Conservation (phyloP, 1,284 basidiomycete species). For the Sphaerobolus stellatus region DNA sequence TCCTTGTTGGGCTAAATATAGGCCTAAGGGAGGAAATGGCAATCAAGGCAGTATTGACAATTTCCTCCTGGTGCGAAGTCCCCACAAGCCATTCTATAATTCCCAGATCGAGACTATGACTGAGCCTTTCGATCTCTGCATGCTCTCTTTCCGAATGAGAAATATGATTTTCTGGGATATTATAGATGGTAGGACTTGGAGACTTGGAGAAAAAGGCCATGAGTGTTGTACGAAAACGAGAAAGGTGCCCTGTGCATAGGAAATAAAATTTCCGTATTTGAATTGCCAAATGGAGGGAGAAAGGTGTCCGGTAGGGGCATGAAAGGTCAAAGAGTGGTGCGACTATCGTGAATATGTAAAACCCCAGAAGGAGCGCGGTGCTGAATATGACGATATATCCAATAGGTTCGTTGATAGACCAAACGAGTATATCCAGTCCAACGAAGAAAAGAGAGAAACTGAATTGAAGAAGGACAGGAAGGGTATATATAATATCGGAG, state of each 20-base stretch:
- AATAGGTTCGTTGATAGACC: constrained; percentile 1
- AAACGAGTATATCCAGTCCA: constrained; percentile 24
- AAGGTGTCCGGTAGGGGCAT: constrained; percentile 9
- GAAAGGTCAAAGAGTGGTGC: constrained; percentile 8
- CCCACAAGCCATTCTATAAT: constrained; percentile 6
- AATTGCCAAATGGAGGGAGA: constrained; percentile 1
- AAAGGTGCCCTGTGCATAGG: too few species aligned
- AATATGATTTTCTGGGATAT: not conserved
- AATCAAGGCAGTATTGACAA: constrained; percentile 8
- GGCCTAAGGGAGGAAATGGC: constrained; percentile 1
- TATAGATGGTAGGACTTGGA: not conserved
- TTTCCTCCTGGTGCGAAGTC: not conserved
- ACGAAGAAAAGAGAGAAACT: constrained; percentile 25
- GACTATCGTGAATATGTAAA: not conserved
- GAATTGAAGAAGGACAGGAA: constrained; percentile 22
- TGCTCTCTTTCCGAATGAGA: not conserved
- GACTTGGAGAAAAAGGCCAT: too few species aligned
- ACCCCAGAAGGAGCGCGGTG: constrained; percentile 3
- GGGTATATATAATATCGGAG: constrained; percentile 15
- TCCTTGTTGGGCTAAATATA: constrained; percentile 1
- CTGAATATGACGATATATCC: constrained; percentile 1
- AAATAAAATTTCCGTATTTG: not conserved
- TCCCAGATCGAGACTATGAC: constrained; percentile 1
- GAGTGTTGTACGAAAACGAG: too few species aligned
- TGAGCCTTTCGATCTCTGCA: not conserved